Conservation (phyloP, 257 asterid genomes). For the Ophiorrhiza pumila region DNA sequence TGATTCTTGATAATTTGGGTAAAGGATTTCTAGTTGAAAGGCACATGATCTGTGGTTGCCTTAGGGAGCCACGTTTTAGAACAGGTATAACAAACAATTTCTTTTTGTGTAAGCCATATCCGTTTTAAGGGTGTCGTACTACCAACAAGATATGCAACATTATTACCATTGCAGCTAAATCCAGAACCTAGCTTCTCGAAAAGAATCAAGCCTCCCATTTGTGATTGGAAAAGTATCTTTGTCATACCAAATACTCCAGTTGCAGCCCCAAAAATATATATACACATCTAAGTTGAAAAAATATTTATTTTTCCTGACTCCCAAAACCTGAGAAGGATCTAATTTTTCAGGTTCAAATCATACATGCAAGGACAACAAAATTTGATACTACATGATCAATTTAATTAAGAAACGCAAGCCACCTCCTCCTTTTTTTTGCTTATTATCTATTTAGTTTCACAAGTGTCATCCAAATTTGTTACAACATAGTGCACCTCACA, state of each 20-base stretch:
- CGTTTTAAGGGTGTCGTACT: conserved; percentile 44
- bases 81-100: conserved; percentile 31
- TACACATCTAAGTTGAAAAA: not conserved
- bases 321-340: not conserved
- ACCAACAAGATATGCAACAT: conserved; percentile 45
- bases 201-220: conserved; percentile 42
- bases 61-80: conserved; percentile 43
- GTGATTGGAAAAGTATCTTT: conserved; percentile 48
- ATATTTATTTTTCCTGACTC: not conserved
- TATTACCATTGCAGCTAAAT: conserved; percentile 56
- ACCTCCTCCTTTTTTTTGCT: conserved; percentile 25
- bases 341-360: not conserved
- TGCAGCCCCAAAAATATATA: conserved; percentile 12
- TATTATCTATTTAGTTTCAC: conserved; percentile 6
- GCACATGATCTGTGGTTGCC: no score
- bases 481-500: conserved; percentile 47
- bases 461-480: conserved; percentile 24
- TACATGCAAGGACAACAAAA: conserved; percentile 54
- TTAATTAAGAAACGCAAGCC: conserved; percentile 49
- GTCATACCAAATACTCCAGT: conserved; percentile 63
- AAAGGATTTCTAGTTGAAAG: no score
- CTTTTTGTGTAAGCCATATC: conserved; percentile 34
- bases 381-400: conserved; percentile 39
- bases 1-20: no score
- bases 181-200: conserved; percentile 49